These are phyloP conservation scores for Discostella pseudostelligera DNA, from an alignment of 108 stramenopile species.

Conservation along the genomic window DNA sequence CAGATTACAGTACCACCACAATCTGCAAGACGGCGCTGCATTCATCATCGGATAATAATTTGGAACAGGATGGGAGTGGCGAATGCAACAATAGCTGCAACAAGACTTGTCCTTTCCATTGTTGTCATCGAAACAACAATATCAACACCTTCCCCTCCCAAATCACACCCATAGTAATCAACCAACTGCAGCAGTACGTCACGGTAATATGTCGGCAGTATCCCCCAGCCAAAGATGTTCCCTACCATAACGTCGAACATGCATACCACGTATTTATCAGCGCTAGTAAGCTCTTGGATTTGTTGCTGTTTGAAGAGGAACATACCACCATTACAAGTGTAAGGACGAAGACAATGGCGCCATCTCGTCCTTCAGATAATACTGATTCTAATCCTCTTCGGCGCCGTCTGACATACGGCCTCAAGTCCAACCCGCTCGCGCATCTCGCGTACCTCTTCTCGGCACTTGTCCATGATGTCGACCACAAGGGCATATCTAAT, in stretches of 20 bases:
- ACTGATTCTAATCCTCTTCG: slow-evolving; percentile 4
- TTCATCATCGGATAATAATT: too few relatives aligned
- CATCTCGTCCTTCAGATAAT: not conserved
- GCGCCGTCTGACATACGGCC: slow-evolving; percentile 23
- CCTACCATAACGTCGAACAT: slow-evolving; percentile 76
- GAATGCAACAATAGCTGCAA: too few relatives aligned
- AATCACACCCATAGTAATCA: slow-evolving; percentile 34
- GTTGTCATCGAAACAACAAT: too few relatives aligned
- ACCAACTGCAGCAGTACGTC: slow-evolving; percentile 50
- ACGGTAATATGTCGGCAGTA: slow-evolving; percentile 42
- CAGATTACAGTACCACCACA: slow-evolving; percentile 34
- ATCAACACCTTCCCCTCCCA: slow-evolving; percentile 47
- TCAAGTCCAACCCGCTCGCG: slow-evolving; percentile 29
- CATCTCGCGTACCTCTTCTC: slow-evolving; percentile 35
- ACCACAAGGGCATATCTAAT: slow-evolving; percentile 29
- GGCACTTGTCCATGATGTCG: slow-evolving; percentile 37
- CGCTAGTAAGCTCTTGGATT: slow-evolving; percentile 70
- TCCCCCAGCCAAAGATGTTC: slow-evolving; percentile 17
- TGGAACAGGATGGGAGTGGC: too few relatives aligned
- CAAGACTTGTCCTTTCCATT: too few relatives aligned
- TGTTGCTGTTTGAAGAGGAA: slow-evolving; percentile 50
- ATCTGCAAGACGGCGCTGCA: slow-evolving; percentile 18
- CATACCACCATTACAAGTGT: too few relatives aligned
- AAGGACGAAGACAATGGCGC: too few relatives aligned
- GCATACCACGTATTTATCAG: slow-evolving; percentile 70